A percentile compares a stretch with the other conserved stretches of the same genome.
Evolutionary conservation across 23 red algal species (phyloP).

Genomic region (Chondrus crispus): DNA sequence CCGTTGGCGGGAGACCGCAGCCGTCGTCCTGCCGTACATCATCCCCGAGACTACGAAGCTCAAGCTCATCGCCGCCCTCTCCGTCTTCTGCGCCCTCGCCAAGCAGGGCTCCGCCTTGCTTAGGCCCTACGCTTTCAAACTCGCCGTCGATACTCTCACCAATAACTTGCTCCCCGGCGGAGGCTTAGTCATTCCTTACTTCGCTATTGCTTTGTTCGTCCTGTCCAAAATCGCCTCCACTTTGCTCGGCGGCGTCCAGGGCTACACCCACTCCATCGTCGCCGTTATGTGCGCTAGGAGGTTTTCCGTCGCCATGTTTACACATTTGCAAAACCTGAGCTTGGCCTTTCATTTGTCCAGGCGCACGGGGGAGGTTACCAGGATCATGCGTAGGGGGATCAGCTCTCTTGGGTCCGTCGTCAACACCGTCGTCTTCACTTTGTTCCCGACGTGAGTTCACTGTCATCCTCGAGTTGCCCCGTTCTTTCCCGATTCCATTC

Average conservation of each 20-base stretch:
- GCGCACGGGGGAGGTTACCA: constrained; percentile 75
- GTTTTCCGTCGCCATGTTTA: constrained; percentile 64
- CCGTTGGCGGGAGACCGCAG: constrained; percentile 19
- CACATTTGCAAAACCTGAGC: constrained; percentile 71
- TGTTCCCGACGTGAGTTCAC: constrained; percentile 78
- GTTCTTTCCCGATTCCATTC: not conserved
- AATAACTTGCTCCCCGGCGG: not conserved
- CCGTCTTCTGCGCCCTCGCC: constrained; percentile 23
- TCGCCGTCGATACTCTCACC: constrained; percentile 63
- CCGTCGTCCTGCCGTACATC: constrained; percentile 13
- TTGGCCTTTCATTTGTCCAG: constrained; percentile 74
- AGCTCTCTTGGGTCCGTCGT: constrained; percentile 60
- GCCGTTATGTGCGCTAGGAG: constrained; percentile 24
- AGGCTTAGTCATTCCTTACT: constrained; percentile 5
- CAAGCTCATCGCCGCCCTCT: constrained; percentile 14
- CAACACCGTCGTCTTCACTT: constrained; percentile 65
- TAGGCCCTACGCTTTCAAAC: constrained; percentile 53
- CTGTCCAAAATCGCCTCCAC: constrained; percentile 4
- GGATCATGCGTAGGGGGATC: constrained; percentile 83
- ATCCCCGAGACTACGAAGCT: constrained; percentile 19
- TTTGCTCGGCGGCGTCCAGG: constrained; percentile 3
- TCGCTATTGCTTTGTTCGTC: constrained; percentile 47
- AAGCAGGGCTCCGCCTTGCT: constrained; percentile 44
- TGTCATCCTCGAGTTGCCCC: not conserved
- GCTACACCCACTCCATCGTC: constrained; percentile 29